phyloP scores from a whole-genome alignment of 73 alveolate species.

The Paramecium pentaurelia region DNA sequence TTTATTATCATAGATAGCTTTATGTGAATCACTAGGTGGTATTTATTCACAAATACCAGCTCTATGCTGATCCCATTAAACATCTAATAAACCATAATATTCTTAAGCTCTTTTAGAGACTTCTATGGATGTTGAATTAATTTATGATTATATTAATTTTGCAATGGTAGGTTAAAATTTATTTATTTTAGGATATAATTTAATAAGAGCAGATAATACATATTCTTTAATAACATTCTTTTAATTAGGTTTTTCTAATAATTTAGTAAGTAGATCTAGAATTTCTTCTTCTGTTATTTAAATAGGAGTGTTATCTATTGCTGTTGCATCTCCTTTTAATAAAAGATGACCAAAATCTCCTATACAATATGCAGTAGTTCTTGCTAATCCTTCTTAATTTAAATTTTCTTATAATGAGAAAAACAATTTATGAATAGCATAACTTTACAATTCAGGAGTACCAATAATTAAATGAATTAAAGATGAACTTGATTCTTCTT shows the following conservation, averaged over 20 bases:
- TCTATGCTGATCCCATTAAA: conserved; percentile 46
- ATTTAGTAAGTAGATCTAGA: not conserved
- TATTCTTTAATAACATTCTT: conserved; percentile 53
- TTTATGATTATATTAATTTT: conserved; percentile 32
- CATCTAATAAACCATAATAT: conserved; percentile 50
- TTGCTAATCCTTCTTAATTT: conserved; percentile 56
- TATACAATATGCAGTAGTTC: conserved; percentile 44
- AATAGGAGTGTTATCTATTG: conserved; percentile 12
- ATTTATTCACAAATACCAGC: conserved; percentile 33
- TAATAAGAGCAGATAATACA: conserved; percentile 49
- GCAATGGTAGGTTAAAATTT: not conserved
- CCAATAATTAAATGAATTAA: conserved; percentile 53
- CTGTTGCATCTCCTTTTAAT: conserved; percentile 40
- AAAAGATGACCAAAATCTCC: conserved; percentile 60
- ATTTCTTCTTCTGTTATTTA: conserved; percentile 51
- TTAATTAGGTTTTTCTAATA: conserved; percentile 22
- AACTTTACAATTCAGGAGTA: conserved; percentile 48
- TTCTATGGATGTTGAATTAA: conserved; percentile 36
- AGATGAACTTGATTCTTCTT: conserved; percentile 37
- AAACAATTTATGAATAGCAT: conserved; percentile 55
- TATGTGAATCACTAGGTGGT: conserved; percentile 33
- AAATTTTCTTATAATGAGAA: conserved; percentile 54
- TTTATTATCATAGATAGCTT: not conserved
- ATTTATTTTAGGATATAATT: conserved; percentile 35
- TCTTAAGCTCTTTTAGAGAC: conserved; percentile 57